phyloP scores from a whole-genome alignment of 1,284 basidiomycete genomes.

The Pseudozyma thailandica region DNA sequence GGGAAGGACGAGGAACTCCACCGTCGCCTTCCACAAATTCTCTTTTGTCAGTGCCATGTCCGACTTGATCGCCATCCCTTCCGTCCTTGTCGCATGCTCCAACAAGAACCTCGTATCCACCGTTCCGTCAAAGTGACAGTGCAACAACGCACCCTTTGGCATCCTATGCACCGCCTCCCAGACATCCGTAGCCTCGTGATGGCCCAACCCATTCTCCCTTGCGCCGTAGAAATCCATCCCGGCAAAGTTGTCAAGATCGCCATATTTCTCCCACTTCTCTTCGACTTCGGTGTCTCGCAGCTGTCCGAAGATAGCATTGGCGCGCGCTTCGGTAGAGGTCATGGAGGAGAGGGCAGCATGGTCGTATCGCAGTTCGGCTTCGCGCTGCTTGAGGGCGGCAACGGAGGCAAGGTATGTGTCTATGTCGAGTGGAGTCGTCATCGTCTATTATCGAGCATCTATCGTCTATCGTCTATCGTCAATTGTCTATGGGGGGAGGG shows the following conservation, averaged over 20 bases:
- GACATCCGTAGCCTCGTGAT: constrained; percentile 17
- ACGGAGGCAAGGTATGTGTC: constrained; percentile 19
- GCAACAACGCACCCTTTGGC: constrained; percentile 56
- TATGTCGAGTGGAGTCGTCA: constrained; percentile 2
- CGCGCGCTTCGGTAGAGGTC: constrained; percentile 20
- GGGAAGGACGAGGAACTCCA: constrained; percentile 43
- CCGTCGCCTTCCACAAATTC: constrained; percentile 37
- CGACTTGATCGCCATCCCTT: constrained; percentile 46
- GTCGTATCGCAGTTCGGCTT: constrained; percentile 44
- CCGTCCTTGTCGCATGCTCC: constrained; percentile 22
- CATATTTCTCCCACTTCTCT: constrained; percentile 32
- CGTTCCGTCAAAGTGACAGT: constrained; percentile 62
- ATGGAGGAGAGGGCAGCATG: constrained; percentile 26
- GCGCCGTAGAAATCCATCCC: constrained; percentile 49
- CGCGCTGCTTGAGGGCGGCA: constrained; percentile 25
- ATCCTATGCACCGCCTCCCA: constrained; percentile 37
- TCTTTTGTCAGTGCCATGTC: constrained; percentile 22
- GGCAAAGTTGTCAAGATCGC: constrained; percentile 32
- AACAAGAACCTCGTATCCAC: constrained; percentile 53
- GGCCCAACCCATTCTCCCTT: constrained; percentile 21
- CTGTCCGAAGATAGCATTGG: constrained; percentile 25
- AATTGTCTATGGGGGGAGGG: not conserved
- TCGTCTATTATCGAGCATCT: not conserved
- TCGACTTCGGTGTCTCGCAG: constrained; percentile 29
- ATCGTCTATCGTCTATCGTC: not conserved